Evolutionary conservation across 1,284 basidiomycete species (phyloP), one percentile per base, ranked within the genome.

Genomic region (Trametes versicolor): DNA sequence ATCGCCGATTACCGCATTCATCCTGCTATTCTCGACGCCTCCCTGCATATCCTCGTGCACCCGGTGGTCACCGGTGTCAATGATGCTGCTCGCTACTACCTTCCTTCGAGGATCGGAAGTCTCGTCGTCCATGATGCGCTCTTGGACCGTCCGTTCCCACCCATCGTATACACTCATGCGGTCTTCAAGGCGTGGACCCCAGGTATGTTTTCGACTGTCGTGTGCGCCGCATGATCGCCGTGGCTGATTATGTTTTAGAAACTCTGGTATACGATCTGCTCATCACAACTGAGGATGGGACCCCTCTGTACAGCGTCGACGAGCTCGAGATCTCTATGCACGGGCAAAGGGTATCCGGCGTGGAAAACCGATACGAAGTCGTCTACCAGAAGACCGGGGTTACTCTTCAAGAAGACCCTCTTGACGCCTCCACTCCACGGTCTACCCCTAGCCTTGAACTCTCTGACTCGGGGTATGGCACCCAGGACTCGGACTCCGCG

Each of bases 21-120:
- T 63, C 82, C 82, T 2, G 81, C 79, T 3, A 75, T 83, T 27
- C 69, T 81, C 15, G 79, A 81, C 60, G 72, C 79, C 0, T 74
- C 73, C 15, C 60, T 80, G 12, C 80, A 81, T 61, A 66, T 74
- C 9, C 55, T 71, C 15, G 71, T 75, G 4, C 74, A 79, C 56
- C 74, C 74, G 0, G 43, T 54, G 0, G 56, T 80, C 21, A 75
- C 72, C 7, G 70, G 69, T 4, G 72, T 68, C 54, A 53, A 57
- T 12, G 73, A 78, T 57, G 58, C 60, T 6, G 66, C 73, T 19
- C 60, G 67, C 2, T 79, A 79, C 60, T 79, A 76, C 63, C 72
- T 79, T 4, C 78, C 78, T 2, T 71, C 76, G 4, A 66, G 61
- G 21, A 52, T 75, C 29, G 62, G 62, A 6, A 63, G 58, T 21